phyloP scores from a whole-genome alignment of 441 rosid species.

The Manihot esculenta region DNA sequence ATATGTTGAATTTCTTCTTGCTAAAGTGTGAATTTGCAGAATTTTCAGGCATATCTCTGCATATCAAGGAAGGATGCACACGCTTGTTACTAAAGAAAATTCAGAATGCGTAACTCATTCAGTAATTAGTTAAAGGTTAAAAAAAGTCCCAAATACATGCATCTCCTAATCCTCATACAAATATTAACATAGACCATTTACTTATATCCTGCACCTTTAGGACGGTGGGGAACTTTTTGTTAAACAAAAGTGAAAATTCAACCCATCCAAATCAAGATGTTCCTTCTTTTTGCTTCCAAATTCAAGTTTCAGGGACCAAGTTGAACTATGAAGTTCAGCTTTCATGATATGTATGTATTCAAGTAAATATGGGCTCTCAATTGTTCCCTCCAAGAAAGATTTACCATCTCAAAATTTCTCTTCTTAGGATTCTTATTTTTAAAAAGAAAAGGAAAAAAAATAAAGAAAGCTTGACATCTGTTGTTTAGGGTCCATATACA shows the following conservation, averaged over 20 bases:
- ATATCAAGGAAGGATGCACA: constrained; percentile 20
- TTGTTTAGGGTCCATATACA: not conserved
- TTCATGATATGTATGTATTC: not conserved
- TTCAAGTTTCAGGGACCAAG: not conserved
- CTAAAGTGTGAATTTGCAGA: constrained; percentile 32
- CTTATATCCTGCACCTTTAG: not conserved
- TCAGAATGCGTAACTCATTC: not conserved
- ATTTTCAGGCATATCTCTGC: constrained; percentile 54
- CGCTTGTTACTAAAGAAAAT: constrained; percentile 1
- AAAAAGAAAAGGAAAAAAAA: not conserved
- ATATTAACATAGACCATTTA: not conserved
- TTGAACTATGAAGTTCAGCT: not conserved
- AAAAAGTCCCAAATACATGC: not conserved
- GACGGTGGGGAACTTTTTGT: not conserved
- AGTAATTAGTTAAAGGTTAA: not conserved
- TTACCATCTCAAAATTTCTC: not conserved
- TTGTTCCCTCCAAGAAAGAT: not conserved
- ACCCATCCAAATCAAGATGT: not conserved
- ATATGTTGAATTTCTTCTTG: constrained; percentile 59
- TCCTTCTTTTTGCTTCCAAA: constrained; percentile 4
- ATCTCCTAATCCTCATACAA: not conserved
- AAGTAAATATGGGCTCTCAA: not conserved
- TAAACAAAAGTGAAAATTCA: not conserved
- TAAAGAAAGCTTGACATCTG: not conserved
- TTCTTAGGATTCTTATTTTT: not conserved